Base-by-base conservation (phyloP, 163 green algal species). In the Chlamydomonas reinhardtii region DNA sequence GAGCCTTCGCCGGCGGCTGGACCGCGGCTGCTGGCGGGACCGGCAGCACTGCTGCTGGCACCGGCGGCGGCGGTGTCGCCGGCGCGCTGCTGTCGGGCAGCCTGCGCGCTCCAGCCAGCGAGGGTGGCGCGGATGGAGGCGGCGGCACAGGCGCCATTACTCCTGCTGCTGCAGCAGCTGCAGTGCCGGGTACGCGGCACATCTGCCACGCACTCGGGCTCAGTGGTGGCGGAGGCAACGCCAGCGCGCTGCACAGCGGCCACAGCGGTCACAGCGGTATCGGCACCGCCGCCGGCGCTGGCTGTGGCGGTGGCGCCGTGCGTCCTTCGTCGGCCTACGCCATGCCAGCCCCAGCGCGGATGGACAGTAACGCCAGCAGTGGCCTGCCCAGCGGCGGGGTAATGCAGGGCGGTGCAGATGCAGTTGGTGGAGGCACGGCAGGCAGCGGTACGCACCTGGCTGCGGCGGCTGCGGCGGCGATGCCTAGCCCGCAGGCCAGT, bases 1-100 rank as follows among this genome's bases (percentile, higher is more conserved):
- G 89, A 12, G 92, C 90, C 82, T 93, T 94, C 85, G 86, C 12
- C 48, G 48, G 48, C 48, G 48, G 48, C 48, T 56, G 48, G 48
- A 17, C 6, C 48, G 32, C 92, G 59, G 91, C 91, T 86, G 90
- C 88, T 76, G 35, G 89, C 43, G 34, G 74, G 20, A 66, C 20
- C 61, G 61, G 61, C 17, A 66, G 61, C 29, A 64, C 35, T 31
- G 56, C 74, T 2, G 20, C 74, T 20, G 74, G 52, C 48, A n/a
- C 29, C 54, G n/a, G 39, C 74, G 61, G 61, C 61, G 61, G 61
- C 61, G 61, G 19, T 3, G 39, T 8, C 39, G 39, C 39, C 39
- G 61, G 25, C 20, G 20, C 24, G 25, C 24, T 29, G 24, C 24
- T 66, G 61, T n/a, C 24, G 4, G 24, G 61, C 20, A 31, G 61